Evolutionary conservation across 257 asterid species (phyloP), one percentile per base, ranked within the genome.

Genomic region (Cruciata laevipes): DNA sequence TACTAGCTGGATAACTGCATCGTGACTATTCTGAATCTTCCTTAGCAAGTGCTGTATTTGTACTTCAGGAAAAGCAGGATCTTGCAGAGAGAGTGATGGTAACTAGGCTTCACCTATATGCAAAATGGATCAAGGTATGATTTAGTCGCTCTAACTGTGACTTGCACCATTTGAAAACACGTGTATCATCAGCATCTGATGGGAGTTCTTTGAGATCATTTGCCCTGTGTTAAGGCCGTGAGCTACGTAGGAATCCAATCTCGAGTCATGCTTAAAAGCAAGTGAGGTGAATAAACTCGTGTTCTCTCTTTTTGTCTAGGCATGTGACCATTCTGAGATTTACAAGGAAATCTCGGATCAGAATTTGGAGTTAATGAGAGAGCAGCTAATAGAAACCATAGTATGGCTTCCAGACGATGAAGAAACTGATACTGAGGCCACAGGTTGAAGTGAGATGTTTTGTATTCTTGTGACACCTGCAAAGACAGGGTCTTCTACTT

Each of bases 51-150:
- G 21, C 17, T 32, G 32, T 64, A 52, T 31, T 59, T 73, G 59
- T 37, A 42, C 20, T 47, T 3, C 86, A 86, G 94, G 96, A 88
- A 77, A 81, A 82, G 32, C 86, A 76, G 71, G 88, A 83, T 57
- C 91, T 88, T 71, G 94, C 89, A 56, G 91, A 86, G 74, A 79
- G 94, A 83, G 96, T 84, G 74, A 86, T 88, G 95, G 74, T 84
- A 57, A 88, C 95, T 1, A 84, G 93, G 20, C 92, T 88, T 65
- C 81, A 77, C 74, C 78, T 88, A 7, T 88, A 85, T 32, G 81
- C 81, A 5, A 81, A 76, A 76, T 84, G 96, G 94, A 88, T 88
- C 49, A 80, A 86, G 91, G 96, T 88, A 76, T 35, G 60, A 17
- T 58, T 24, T 17, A 47, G 16, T 47, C 4, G 20, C 23, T 55